Conservation (phyloP, 176 grass and related monocot genomes). For the Rhynchospora pubera region DNA sequence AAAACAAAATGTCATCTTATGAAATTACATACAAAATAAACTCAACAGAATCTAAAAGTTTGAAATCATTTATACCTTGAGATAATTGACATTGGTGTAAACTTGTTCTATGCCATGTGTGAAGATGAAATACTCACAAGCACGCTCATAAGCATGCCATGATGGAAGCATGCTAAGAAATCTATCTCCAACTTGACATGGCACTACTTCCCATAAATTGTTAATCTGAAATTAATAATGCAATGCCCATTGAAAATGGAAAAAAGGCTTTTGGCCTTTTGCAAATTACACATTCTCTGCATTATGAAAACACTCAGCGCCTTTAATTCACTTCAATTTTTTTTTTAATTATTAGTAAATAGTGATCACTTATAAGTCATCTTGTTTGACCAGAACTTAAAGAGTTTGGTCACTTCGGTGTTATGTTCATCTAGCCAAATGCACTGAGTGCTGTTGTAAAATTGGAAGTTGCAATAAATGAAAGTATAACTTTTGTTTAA, state of each 20-base stretch:
- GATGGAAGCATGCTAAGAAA: slow-evolving; percentile 96
- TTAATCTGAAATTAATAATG: slow-evolving; percentile 50
- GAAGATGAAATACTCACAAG: slow-evolving; percentile 87
- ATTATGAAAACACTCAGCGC: background rate
- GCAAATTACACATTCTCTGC: background rate
- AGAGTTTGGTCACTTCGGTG: background rate
- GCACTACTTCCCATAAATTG: slow-evolving; percentile 85
- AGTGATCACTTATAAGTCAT: background rate
- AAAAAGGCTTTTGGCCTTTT: background rate
- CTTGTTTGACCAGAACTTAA: background rate
- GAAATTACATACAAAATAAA: background rate
- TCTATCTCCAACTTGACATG: slow-evolving; percentile 65
- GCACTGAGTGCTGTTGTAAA: background rate
- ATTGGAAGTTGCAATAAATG: background rate
- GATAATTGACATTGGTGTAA: slow-evolving; percentile 78
- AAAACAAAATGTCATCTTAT: background rate
- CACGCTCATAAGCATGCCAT: slow-evolving; percentile 94
- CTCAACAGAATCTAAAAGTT: background rate
- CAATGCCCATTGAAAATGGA: background rate
- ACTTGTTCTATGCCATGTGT: slow-evolving; percentile 76
- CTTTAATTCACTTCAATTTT: background rate
- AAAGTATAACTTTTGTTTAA: background rate
- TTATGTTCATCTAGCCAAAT: background rate
- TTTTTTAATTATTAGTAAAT: background rate
- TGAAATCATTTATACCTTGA: slow-evolving; percentile 50